Evolutionary conservation across 495 filamentous ascomycete species (phyloP).

Genomic region (Aspergillus affinis): DNA sequence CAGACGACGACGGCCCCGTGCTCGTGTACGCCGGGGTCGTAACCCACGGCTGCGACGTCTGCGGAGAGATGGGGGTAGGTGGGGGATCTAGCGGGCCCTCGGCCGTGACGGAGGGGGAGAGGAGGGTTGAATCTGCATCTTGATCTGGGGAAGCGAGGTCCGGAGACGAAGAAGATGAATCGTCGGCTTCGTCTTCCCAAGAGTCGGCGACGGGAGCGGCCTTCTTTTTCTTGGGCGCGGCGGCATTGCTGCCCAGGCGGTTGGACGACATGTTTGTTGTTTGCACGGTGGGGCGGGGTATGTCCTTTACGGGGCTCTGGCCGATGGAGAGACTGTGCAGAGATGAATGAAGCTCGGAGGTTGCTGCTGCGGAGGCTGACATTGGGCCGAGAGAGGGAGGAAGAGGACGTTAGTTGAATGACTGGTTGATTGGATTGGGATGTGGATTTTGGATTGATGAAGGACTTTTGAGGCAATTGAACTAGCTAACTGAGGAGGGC

Average conservation of each 20-base stretch:
- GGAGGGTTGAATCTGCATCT: slow-evolving; percentile 16
- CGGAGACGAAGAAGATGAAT: slow-evolving; percentile 25
- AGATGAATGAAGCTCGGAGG: slow-evolving; percentile 44
- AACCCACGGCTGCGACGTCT: slow-evolving; percentile 34
- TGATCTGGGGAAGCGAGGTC: slow-evolving; percentile 36
- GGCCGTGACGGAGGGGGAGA: slow-evolving; percentile 34
- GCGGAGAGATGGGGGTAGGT: slow-evolving; percentile 59
- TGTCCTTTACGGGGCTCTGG: slow-evolving; percentile 36
- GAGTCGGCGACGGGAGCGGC: slow-evolving; percentile 64
- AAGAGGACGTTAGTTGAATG: slow-evolving; percentile 13
- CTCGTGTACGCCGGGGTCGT: slow-evolving; percentile 5
- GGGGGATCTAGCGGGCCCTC: slow-evolving; percentile 54
- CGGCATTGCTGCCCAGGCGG: slow-evolving; percentile 18
- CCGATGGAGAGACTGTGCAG: slow-evolving; percentile 43
- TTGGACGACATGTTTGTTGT: slow-evolving; percentile 6
- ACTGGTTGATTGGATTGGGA: background rate
- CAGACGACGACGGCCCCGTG: slow-evolving; percentile 3
- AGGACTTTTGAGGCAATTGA: background rate
- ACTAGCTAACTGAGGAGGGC: background rate
- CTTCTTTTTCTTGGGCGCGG: slow-evolving; percentile 35
- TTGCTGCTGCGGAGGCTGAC: slow-evolving; percentile 22
- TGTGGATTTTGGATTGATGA: background rate
- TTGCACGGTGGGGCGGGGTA: slow-evolving; percentile 26
- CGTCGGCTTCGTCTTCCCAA: slow-evolving; percentile 75
- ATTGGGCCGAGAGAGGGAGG: slow-evolving; percentile 13